Percentiles rank a stretch among this genome's conserved stretches.
Conservation (phyloP, 129 eudicot genomes). For the Pittosporum tobira region DNA sequence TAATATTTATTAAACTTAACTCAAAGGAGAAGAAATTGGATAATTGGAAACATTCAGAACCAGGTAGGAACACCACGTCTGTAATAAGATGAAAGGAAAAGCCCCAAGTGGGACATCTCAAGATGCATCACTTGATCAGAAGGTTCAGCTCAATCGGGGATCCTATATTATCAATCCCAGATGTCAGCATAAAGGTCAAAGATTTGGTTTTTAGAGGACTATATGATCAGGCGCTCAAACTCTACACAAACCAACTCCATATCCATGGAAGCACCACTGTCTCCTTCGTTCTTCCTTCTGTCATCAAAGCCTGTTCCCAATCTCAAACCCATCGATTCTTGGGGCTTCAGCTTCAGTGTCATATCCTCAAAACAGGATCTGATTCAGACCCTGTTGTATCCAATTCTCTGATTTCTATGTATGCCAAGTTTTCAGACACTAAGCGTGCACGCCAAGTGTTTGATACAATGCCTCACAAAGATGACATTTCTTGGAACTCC, state of each 20-base stretch:
- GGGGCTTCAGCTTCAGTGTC: constrained; percentile 49
- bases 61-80: no score
- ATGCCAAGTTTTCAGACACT: constrained; percentile 36
- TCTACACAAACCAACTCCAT: constrained; percentile 41
- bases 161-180: constrained; percentile 2
- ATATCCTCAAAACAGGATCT: constrained; percentile 35
- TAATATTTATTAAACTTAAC: no score
- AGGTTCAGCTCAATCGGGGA: constrained; percentile 20
- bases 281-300: constrained; percentile 49
- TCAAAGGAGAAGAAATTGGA: no score
- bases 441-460: constrained; percentile 42
- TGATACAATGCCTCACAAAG: constrained; percentile 50
- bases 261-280: constrained; percentile 18
- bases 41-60: no score
- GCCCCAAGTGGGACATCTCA: no score
- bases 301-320: constrained; percentile 49
- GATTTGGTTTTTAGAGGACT: constrained; percentile 26
- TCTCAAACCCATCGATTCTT: constrained; percentile 24
- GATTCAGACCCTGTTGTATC: constrained; percentile 35
- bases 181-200: constrained; percentile 16
- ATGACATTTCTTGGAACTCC: constrained; percentile 48
- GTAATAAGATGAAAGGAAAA: no score
- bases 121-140: constrained; percentile 14
- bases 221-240: constrained; percentile 34
- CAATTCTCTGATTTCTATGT: constrained; percentile 50